Evolutionary conservation across 208 protist genomes (phyloP).

Genomic region (Trypanosoma melophagium): DNA sequence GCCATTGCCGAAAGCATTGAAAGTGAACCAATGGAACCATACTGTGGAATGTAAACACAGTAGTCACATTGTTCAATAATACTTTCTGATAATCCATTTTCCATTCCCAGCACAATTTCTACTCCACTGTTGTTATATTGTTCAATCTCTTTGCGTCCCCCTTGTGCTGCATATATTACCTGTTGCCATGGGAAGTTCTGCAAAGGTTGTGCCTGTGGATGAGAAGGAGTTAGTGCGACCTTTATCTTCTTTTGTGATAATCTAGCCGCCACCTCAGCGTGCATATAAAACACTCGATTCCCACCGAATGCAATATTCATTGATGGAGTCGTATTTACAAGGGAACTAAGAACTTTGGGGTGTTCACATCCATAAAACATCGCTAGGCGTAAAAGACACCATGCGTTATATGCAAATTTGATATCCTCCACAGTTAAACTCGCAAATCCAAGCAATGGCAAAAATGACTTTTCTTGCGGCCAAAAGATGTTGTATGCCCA

Average conservation of each 20-base stretch:
- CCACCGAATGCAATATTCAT: constrained; percentile 67
- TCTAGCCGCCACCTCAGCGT: constrained; percentile 33
- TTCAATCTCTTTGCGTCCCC: neutral
- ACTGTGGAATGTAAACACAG: constrained; percentile 78
- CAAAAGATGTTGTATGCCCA: constrained; percentile 79
- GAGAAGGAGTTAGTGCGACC: constrained; percentile 69
- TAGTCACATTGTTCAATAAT: constrained; percentile 48
- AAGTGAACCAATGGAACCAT: constrained; percentile 81
- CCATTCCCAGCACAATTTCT: constrained; percentile 81
- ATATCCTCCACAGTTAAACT: constrained; percentile 75
- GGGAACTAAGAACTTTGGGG: constrained; percentile 60
- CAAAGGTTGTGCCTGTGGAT: constrained; percentile 44
- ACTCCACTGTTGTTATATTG: constrained; percentile 19
- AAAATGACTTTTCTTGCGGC: constrained; percentile 31
- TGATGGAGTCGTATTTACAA: constrained; percentile 57
- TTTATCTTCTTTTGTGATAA: constrained; percentile 28
- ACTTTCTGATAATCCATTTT: constrained; percentile 66
- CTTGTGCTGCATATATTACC: neutral
- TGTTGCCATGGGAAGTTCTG: constrained; percentile 46
- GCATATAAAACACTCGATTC: constrained; percentile 78
- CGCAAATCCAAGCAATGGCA: constrained; percentile 40
- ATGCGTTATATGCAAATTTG: constrained; percentile 89
- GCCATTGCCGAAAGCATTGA: constrained; percentile 81
- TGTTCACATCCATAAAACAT: constrained; percentile 73
- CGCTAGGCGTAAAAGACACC: constrained; percentile 66